Percentiles rank a stretch among this genome's conserved stretches.
Evolutionary conservation across 1,139 yeast genomes (phyloP).

Genomic region (Magnusiomyces paraingens): DNA sequence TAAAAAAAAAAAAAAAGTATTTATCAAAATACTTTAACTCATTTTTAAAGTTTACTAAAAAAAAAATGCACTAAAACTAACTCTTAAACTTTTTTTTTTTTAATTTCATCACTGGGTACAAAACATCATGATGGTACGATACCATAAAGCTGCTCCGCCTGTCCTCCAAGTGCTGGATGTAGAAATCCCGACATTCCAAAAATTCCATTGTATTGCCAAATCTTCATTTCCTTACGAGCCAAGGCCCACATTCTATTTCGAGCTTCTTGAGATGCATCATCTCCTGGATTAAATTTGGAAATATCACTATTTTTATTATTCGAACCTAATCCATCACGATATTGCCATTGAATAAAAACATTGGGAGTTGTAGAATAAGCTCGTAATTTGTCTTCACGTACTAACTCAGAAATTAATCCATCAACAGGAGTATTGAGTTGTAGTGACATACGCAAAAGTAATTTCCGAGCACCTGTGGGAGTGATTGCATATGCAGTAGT

Average conservation of each 20-base stretch:
- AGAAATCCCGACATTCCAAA: not conserved
- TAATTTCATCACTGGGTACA: no score
- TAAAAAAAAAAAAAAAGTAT: no score
- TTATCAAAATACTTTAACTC: no score
- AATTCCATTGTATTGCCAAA: slow-evolving; percentile 1
- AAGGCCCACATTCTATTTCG: not conserved
- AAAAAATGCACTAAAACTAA: no score
- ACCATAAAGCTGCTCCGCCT: no score
- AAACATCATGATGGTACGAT: no score
- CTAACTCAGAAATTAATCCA: slow-evolving; percentile 3
- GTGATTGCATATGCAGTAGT: slow-evolving; percentile 8
- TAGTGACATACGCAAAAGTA: slow-evolving; percentile 1
- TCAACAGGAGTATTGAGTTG: slow-evolving; percentile 7
- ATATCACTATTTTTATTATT: slow-evolving; percentile 6
- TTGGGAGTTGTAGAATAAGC: not conserved
- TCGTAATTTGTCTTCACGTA: not conserved
- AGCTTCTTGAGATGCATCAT: not conserved
- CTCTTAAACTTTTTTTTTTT: no score
- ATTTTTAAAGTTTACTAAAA: no score
- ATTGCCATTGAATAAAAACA: slow-evolving; percentile 7
- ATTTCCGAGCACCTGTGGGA: slow-evolving; percentile 6
- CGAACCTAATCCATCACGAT: slow-evolving; percentile 1
- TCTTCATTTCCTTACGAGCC: slow-evolving; percentile 1
- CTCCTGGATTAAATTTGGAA: no score
- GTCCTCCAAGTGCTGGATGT: no score